A percentile compares a stretch with the other conserved stretches of the same genome.
Conservation (phyloP, 2,329 filamentous ascomycete genomes). For the Xylaria sp. region DNA sequence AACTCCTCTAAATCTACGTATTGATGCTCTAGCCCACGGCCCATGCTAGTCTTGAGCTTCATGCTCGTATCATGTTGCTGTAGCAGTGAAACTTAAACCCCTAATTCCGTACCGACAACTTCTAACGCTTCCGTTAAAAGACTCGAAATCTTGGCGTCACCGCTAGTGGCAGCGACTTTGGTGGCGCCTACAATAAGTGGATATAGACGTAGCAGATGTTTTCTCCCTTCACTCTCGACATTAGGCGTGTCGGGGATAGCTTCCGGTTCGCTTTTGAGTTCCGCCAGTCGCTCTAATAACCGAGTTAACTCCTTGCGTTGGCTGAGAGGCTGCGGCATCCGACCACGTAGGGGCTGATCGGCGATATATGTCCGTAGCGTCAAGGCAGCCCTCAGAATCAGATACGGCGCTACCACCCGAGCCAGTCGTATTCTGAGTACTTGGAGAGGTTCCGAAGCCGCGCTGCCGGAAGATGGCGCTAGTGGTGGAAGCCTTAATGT, state of each 20-base stretch:
- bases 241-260: conserved; percentile 66
- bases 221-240: conserved; percentile 64
- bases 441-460: conserved; percentile 38
- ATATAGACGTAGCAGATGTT: conserved; percentile 82
- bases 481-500: conserved; percentile 50
- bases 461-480: conserved; percentile 29
- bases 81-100: conserved; percentile 37
- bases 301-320: conserved; percentile 81
- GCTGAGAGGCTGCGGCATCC: conserved; percentile 84
- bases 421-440: conserved; percentile 66
- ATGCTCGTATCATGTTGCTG: background rate
- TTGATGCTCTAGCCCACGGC: background rate
- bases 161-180: conserved; percentile 59
- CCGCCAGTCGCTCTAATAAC: conserved; percentile 69
- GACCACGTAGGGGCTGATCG: conserved; percentile 86
- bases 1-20: conserved; percentile 7
- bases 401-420: conserved; percentile 75
- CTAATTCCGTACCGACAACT: conserved; percentile 64
- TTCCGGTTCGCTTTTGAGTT: conserved; percentile 70
- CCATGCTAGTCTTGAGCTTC: background rate
- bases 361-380: conserved; percentile 85
- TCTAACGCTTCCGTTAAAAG: conserved; percentile 66
- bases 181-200: conserved; percentile 73
- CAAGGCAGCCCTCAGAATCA: conserved; percentile 81
- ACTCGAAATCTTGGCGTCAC: conserved; percentile 64